Base-by-base conservation (phyloP, 305 asterid species). In the Coffea humblotiana region DNA sequence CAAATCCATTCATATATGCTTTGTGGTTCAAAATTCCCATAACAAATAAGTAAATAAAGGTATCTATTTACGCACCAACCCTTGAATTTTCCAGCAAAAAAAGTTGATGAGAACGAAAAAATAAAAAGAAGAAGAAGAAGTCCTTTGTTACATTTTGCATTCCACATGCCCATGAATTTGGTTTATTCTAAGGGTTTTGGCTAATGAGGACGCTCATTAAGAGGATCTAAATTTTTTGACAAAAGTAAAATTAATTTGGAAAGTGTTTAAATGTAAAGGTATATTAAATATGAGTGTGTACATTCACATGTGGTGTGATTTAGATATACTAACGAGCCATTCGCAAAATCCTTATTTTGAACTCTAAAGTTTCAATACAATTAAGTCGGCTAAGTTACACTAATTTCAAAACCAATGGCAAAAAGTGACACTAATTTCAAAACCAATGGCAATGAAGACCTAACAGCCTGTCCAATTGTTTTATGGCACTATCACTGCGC, bases 401-500 rank as follows among this genome's bases (percentile, higher is more conserved):
- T 43, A 10, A 71, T 48, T 47, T 8, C 15, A 25, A 15, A 27
- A 37, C 60, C 76, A 54, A 54, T 40, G 11, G 51, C 73, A 67
- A 77, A 29, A 65, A 29, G 40, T 25, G 48, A 14, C 14, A 25
- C 29, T 43, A 10, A 71, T 48, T 47, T 3, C 15, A 25, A 15
- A 27, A 37, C 60, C 76, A 54, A 54, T 40, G 11, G 52, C 74
- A 67, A 77, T n/a, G 76, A 56, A 54, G 60, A 78, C 51, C 48
- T 69, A 65, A 65, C 74, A 18, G 51, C 23, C 80, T 47, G 80
- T 77, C 74, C 66, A 65, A 48, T 48, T 16, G 49, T 63, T 29
- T 3, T 65, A 48, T 18, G 21, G 60, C 71, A 25, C 14, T 47
- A 48, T 25, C 23, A 47, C 79, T 45, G 52, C 18, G 66, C 18